phyloP scores from a whole-genome alignment of 2,329 filamentous ascomycete genomes.

The Dryadomyces quercivorus region DNA sequence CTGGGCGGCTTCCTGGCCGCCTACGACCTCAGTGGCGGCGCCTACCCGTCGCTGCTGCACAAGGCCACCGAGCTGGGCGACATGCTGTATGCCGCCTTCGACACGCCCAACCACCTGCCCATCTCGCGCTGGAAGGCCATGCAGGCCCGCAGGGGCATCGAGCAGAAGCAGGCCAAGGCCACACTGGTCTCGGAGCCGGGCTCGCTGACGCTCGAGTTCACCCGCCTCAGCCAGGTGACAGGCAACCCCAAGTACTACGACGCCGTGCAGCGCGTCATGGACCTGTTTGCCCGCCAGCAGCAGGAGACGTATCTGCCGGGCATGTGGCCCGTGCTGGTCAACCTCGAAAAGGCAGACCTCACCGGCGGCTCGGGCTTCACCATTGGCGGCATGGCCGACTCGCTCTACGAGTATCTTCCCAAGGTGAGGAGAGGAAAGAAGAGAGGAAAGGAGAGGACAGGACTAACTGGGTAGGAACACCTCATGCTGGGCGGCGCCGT shows the following conservation, averaged over 20 bases:
- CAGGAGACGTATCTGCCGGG: constrained; percentile 56
- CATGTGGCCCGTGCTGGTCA: constrained; percentile 56
- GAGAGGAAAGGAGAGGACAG: background rate
- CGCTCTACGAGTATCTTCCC: constrained; percentile 46
- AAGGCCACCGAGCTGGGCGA: constrained; percentile 42
- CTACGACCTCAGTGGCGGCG: constrained; percentile 27
- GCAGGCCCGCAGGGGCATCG: constrained; percentile 10
- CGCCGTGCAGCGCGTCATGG: constrained; percentile 61
- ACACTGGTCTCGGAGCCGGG: constrained; percentile 39
- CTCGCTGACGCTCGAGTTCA: constrained; percentile 63
- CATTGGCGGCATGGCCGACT: constrained; percentile 33
- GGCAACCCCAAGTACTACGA: constrained; percentile 64
- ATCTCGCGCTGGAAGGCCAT: constrained; percentile 32
- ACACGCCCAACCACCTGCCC: constrained; percentile 41
- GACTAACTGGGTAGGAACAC: constrained; percentile 4
- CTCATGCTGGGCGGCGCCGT: constrained; percentile 51
- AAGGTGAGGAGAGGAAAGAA: constrained; percentile 32
- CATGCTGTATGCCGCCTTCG: constrained; percentile 40
- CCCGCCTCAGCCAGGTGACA: constrained; percentile 60
- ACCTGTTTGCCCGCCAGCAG: constrained; percentile 53
- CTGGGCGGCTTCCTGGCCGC: constrained; percentile 19
- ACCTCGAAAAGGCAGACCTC: constrained; percentile 42
- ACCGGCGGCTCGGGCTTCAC: constrained; percentile 25
- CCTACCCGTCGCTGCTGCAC: constrained; percentile 23
- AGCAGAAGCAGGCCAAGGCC: constrained; percentile 21